Base-by-base conservation (phyloP, 192 early-diverging fungal genomes). In the Geranomyces variabilis region DNA sequence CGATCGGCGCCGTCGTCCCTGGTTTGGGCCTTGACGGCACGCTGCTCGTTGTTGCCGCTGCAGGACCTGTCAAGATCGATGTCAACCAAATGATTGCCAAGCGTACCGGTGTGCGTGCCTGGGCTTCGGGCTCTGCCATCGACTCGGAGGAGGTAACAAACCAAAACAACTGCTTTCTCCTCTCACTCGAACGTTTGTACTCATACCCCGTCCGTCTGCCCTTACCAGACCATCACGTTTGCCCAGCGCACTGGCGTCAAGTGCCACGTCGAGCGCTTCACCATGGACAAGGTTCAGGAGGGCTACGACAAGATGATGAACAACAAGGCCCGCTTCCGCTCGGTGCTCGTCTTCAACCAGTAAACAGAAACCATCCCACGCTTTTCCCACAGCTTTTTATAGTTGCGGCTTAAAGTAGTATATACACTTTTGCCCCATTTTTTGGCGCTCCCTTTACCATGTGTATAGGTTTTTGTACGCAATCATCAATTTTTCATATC, bases 1-100 rank as follows among this genome's bases (percentile, higher is more conserved):
- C 62, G 29, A 28, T 74, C 0, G 66, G 48, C 13, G 46, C 71
- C 33, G 48, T 69, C 17, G 24, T 67, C n/a, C 26, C 28, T 17
- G 49, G 77, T n/a, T 63, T 80, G 30, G 60, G 36, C 8, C 47
- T 67, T 1, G 75, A 77, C 49, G 79, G 79, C 19, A 77, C 65
- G 0, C 24, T 74, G 21, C 61, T 76, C 29, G 44, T 80, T 34
- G 67, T 80, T 21, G 79, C 75, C 33, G 66, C 66, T 1, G 66
- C 36, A 41, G 66, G 66, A 19, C 28, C 22, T 24, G 47, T 76
- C 28, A 41, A 31, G 26, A 29, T 76, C n/a, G 46, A 67, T 45
- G 46, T 66, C 29, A 58, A 51, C 44, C n/a, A 31, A 51, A 56
- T 80, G 28, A 76, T 80, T 48, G 30, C 17, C 5, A 67, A 66